Evolutionary conservation across 2,329 filamentous ascomycete genomes (phyloP), one percentile per base, ranked within the genome.

Genomic region (Periconia digitata): DNA sequence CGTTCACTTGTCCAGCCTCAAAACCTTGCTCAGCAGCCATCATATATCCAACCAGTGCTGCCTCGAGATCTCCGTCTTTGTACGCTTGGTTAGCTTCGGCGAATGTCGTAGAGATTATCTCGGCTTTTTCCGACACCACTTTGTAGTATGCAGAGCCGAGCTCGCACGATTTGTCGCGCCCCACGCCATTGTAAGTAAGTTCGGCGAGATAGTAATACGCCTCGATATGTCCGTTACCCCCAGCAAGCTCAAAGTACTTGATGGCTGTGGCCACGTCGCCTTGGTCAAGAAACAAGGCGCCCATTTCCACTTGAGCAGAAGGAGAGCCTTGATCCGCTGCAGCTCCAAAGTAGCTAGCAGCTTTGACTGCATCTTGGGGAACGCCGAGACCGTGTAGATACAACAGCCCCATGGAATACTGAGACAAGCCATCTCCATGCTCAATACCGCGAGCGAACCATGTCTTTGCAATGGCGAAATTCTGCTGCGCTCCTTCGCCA

Each of bases 11-110:
- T 0, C 87, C 90, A 55, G 82, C 84, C 67, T 96, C 92, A 58
- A 94, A 95, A 13, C 92, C 92, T 72, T 96, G 91, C 67, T 96
- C 92, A 1, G 92, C 92, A 1, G 90, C 90, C 79, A 94, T 86
- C 66, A 96, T 82, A 55, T 91, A 92, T 44, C 86, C 81, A 16
- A 96, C 79, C 41, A 96, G 80, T 2, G 92, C 92, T 21, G 86
- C 80, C 60, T 95, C 90, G 23, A 84, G 79, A 63, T 96, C 88
- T 4, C 90, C 90, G 16, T 82, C 78, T 47, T 90, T 86, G 62
- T 89, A 95, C 0, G 90, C 91, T 39, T 84, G 79, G 60, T 95
- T 95, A 1, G 92, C 89, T 70, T 95, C 90, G 2, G 78, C 76
- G 77, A 95, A 91, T 0, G 89, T 86, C 0, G 89, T 92, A 34